Percentiles rank a stretch among this genome's conserved stretches.
Conservation (phyloP, 176 grass and related monocot genomes). For the Cenchrus americanus region DNA sequence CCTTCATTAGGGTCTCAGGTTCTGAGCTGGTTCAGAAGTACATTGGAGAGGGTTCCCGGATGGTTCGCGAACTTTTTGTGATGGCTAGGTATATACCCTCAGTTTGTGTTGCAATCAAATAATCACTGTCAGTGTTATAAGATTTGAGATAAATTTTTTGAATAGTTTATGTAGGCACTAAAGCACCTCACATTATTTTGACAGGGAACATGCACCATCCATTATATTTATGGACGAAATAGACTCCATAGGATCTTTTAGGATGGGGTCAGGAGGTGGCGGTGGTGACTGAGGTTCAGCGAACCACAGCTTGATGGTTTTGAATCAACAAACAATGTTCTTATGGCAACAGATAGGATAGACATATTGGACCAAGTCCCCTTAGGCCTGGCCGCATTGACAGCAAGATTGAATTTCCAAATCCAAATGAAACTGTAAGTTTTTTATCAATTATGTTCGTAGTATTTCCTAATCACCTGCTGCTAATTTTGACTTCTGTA, state of each 20-base stretch:
- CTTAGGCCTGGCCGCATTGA: slow-evolving; percentile 87
- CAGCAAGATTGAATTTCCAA: slow-evolving; percentile 86
- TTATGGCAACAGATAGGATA: slow-evolving; percentile 81
- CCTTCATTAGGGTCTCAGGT: slow-evolving; percentile 98
- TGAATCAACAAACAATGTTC: slow-evolving; percentile 95
- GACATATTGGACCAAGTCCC: slow-evolving; percentile 84
- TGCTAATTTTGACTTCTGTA: slow-evolving; percentile 7
- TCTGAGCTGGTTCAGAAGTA: slow-evolving; percentile 99
- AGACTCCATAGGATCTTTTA: slow-evolving; percentile 90
- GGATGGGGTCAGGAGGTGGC: slow-evolving; percentile 89
- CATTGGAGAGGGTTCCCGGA: slow-evolving; percentile 94
- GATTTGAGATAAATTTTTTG: not conserved
- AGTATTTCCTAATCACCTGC: not conserved
- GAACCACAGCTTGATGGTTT: slow-evolving; percentile 99
- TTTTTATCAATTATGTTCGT: not conserved
- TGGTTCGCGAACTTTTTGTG: slow-evolving; percentile 98
- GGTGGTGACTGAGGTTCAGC: slow-evolving; percentile 92
- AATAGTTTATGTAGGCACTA: not conserved
- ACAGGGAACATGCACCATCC: slow-evolving; percentile 94
- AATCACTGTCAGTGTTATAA: not conserved
- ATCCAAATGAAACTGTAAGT: slow-evolving; percentile 71
- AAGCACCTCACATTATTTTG: slow-evolving; percentile 17
- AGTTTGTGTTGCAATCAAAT: slow-evolving; percentile 7
- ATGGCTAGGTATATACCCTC: slow-evolving; percentile 81
- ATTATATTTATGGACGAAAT: slow-evolving; percentile 99